Conservation (phyloP, 2,329 filamentous ascomycete species). For the Penicillium sp. region DNA sequence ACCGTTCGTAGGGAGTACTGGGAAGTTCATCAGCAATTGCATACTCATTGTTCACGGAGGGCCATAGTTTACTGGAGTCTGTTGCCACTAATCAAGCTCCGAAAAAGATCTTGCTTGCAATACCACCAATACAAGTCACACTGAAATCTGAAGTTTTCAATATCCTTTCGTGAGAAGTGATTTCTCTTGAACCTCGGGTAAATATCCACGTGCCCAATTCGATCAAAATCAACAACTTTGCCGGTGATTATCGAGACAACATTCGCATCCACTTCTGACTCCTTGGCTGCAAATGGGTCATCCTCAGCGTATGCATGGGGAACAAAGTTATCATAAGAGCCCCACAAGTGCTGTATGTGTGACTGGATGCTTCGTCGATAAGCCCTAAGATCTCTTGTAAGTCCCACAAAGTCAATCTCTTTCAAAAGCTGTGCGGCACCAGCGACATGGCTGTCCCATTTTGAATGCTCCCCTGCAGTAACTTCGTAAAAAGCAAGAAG, state of each 20-base stretch:
- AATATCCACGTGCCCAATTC: constrained; percentile 47
- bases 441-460: constrained; percentile 90
- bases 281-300: constrained; percentile 40
- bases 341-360: constrained; percentile 24
- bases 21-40: constrained; percentile 11
- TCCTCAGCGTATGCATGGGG: constrained; percentile 30
- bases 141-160: constrained; percentile 74
- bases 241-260: constrained; percentile 58
- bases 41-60: background rate
- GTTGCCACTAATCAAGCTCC: constrained; percentile 83
- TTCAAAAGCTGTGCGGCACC: constrained; percentile 77
- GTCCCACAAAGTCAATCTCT: constrained; percentile 73
- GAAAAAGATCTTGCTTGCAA: constrained; percentile 87
- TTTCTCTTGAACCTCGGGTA: constrained; percentile 22
- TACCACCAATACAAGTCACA: constrained; percentile 96
- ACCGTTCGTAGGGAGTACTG: constrained; percentile 74
- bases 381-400: constrained; percentile 67
- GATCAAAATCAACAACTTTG: constrained; percentile 54
- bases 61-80: constrained; percentile 67
- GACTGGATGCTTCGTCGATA: constrained; percentile 51
- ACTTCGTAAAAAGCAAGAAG: constrained; percentile 90
- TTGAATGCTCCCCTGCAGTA: constrained; percentile 87
- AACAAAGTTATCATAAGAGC: constrained; percentile 19
- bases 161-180: constrained; percentile 53
- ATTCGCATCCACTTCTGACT: constrained; percentile 52